Conservation (phyloP, 1,139 yeast species). For the Starmera stellimalicola region DNA sequence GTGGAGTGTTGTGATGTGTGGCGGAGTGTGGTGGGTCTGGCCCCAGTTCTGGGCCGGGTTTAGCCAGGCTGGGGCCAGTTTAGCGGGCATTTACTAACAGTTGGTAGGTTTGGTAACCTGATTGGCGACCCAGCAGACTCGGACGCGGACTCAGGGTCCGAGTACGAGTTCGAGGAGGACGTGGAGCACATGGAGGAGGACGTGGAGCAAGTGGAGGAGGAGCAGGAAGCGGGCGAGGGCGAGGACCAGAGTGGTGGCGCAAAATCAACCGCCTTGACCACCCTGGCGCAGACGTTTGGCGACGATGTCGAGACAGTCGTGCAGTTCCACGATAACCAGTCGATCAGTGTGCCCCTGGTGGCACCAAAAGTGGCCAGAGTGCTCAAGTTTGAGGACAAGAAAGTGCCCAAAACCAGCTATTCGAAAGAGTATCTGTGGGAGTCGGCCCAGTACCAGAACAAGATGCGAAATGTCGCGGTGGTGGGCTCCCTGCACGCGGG, state of each 20-base stretch:
- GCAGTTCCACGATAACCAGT: conserved; percentile 46
- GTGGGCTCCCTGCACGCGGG: conserved; percentile 87
- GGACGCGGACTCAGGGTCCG: conserved; percentile 28
- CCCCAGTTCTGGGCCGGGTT: no score
- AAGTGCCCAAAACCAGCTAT: conserved; percentile 50
- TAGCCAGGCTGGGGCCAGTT: no score
- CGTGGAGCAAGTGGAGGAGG: conserved; percentile 6
- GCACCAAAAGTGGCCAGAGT: conserved; percentile 38
- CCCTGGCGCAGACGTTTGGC: conserved; percentile 37
- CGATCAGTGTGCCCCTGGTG: conserved; percentile 55
- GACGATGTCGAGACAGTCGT: conserved; percentile 56
- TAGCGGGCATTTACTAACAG: no score
- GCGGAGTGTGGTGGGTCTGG: no score
- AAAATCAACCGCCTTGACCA: conserved; percentile 14
- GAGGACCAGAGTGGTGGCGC: no score
- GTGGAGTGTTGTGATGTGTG: no score
- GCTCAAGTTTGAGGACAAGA: conserved; percentile 40
- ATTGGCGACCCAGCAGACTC: conserved; percentile 45
- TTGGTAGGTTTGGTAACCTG: conserved; percentile 51
- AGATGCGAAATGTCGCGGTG: conserved; percentile 68
- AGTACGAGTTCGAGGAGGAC: conserved; percentile 12
- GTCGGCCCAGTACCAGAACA: conserved; percentile 46
- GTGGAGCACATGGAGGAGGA: conserved; percentile 13
- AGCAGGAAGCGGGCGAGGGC: conserved; percentile 5
- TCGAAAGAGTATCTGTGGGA: conserved; percentile 53